phyloP scores from a whole-genome alignment of 164 flowering plant genomes.

The Amborella trichopoda region DNA sequence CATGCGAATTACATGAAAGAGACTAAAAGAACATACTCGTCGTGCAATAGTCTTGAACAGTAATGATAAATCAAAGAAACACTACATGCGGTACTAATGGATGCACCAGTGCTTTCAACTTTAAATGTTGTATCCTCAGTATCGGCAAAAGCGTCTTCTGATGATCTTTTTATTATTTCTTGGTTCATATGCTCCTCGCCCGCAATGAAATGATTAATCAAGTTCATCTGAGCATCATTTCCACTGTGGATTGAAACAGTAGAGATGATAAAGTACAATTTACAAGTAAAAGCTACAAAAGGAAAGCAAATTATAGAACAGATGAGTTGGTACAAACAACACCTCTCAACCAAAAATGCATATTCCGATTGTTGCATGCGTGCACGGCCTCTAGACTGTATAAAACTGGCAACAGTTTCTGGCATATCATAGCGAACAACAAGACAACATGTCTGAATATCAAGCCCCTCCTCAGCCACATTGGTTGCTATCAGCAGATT shows the following conservation, averaged over 20 bases:
- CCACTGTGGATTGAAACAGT: conserved; percentile 27
- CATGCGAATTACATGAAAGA: neutral
- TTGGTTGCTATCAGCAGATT: conserved; percentile 94
- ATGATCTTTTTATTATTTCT: conserved; percentile 54
- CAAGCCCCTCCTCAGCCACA: conserved; percentile 99
- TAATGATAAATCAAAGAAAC: conserved; percentile 63
- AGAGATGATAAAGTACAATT: neutral
- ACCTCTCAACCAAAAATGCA: conserved; percentile 91
- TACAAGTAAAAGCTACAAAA: neutral
- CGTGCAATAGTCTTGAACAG: conserved; percentile 85
- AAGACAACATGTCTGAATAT: conserved; percentile 95
- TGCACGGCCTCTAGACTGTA: conserved; percentile 97
- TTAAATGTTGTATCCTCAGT: conserved; percentile 37
- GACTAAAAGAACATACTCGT: conserved; percentile 50
- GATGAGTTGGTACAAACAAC: conserved; percentile 3
- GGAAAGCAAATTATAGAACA: neutral
- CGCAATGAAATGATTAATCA: conserved; percentile 40
- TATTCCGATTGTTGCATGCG: conserved; percentile 95
- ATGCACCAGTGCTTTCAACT: conserved; percentile 75
- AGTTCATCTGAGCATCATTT: conserved; percentile 37
- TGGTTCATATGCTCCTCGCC: conserved; percentile 64
- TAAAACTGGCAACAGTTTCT: conserved; percentile 85
- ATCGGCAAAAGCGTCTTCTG: conserved; percentile 25
- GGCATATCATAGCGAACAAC: conserved; percentile 95
- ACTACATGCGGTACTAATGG: conserved; percentile 52